These are phyloP conservation scores for Centrapalus pauciflorus DNA, from an alignment of 129 eudicot species.

Conservation along the genomic window DNA sequence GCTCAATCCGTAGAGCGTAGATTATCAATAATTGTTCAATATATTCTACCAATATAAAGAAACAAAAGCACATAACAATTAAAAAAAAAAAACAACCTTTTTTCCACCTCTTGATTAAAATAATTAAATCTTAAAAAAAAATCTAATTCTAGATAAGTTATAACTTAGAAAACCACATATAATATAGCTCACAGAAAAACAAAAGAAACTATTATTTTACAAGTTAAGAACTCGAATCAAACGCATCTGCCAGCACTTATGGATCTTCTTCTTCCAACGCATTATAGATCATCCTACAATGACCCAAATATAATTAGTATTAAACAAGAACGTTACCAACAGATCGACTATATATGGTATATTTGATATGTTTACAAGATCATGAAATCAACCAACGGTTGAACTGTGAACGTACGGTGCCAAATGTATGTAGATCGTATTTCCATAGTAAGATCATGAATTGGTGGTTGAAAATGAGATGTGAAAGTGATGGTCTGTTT, in stretches of 20 bases:
- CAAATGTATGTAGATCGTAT: too few species aligned
- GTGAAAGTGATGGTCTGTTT: not conserved
- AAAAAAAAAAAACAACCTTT: too few species aligned
- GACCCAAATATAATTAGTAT: not conserved
- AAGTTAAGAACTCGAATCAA: not conserved
- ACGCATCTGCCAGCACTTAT: constrained; percentile 1
- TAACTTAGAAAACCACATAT: too few species aligned
- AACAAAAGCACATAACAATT: too few species aligned
- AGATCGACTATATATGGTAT: too few species aligned
- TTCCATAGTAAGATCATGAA: not conserved
- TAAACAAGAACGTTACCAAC: too few species aligned
- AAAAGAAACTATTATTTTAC: constrained; percentile 1
- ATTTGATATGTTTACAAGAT: too few species aligned
- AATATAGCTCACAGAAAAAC: too few species aligned
- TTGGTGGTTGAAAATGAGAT: not conserved
- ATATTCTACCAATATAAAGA: too few species aligned
- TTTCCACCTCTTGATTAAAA: not conserved
- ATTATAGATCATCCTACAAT: constrained; percentile 62
- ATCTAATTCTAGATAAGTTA: not conserved
- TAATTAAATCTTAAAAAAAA: too few species aligned
- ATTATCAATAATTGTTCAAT: too few species aligned
- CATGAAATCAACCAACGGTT: not conserved
- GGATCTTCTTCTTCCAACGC: constrained; percentile 76
- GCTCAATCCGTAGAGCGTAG: too few species aligned
- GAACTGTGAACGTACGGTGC: not conserved